Percentiles rank a stretch among this genome's conserved stretches.
phyloP scores from a whole-genome alignment of 257 asterid species.

The Cinchona pubescens region DNA sequence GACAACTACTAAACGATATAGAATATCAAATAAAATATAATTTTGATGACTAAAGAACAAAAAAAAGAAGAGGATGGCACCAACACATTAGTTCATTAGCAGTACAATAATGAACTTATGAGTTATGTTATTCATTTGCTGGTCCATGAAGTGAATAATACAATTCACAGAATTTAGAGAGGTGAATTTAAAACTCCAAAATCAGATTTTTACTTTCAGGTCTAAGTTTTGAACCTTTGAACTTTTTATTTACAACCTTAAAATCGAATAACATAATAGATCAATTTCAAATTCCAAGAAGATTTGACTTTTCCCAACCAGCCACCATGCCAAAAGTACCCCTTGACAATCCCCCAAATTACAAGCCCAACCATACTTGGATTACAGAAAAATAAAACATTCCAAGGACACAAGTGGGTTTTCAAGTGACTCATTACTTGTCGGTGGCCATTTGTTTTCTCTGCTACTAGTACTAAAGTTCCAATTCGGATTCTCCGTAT shows the following conservation, averaged over 20 bases:
- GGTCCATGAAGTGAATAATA: not conserved
- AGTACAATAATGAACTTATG: not conserved
- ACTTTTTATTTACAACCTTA: slow-evolving; percentile 34
- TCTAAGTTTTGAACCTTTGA: slow-evolving; percentile 19
- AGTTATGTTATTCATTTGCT: too few relatives aligned
- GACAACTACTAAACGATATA: not conserved
- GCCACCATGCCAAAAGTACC: not conserved
- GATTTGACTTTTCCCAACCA: too few relatives aligned
- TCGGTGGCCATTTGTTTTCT: slow-evolving; percentile 43
- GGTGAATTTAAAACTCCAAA: not conserved
- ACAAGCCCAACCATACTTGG: not conserved
- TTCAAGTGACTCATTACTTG: slow-evolving; percentile 64
- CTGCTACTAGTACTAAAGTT: slow-evolving; percentile 1
- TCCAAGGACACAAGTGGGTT: slow-evolving; percentile 95
- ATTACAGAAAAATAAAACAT: slow-evolving; percentile 77
- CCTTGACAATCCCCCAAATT: slow-evolving; percentile 9
- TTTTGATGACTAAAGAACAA: not conserved
- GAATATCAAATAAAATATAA: not conserved
- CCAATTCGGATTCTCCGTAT: slow-evolving; percentile 24
- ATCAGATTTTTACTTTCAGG: slow-evolving; percentile 16
- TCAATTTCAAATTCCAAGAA: too few relatives aligned
- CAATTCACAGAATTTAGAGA: not conserved
- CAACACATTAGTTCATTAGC: not conserved
- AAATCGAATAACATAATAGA: not conserved
- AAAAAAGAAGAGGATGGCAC: not conserved